Base-by-base conservation (phyloP, 2,329 filamentous ascomycete species). In the Albophoma yamanashiensis region DNA sequence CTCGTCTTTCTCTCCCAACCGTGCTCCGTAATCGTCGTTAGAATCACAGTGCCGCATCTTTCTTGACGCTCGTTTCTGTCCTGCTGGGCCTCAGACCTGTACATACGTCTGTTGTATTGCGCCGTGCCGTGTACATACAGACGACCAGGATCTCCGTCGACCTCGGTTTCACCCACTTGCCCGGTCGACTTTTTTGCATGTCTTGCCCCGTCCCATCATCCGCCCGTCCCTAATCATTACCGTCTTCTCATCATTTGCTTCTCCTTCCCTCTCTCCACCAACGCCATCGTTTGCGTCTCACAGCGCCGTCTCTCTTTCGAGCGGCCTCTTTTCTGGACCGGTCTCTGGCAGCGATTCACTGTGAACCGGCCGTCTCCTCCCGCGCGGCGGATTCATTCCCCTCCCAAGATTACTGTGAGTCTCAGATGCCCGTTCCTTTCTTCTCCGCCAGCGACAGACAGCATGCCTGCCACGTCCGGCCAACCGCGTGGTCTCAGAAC, bases 331-430 rank as follows among this genome's bases (percentile, higher is more conserved):
- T 38, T 56, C n/a, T 31, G 25, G 14, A 55, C 43, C 34, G 53
- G 55, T 43, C 36, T 55, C 43, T 42, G 36, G 55, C 55, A 17
- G 58, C 40, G 31, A 59, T 20, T 7, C 43, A 39, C n/a, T 39
- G 39, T 52, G 50, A 39, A 42, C 50, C 31, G 39, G 39, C n/a
- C 17, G 39, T 45, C 14, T 45, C 55, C 15, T 34, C 39, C 25
- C 38, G n/a, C n/a, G n/a, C 22, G 38, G 6, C 5, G n/a, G 17
- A 63, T 66, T 61, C 61, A n/a, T n/a, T n/a, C 63, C 66, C 64
- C 63, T 11, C 36, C 67, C 63, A 67, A 71, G 61, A 72, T 73
- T 69, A 72, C 73, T 73, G 71, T 73, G 69, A 73, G 71, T 73
- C 64, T 42, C 14, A 25, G 34, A 43, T 56, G 36, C 50, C 57